Evolutionary conservation across 192 early-diverging fungal genomes (phyloP), one percentile per base, ranked within the genome.

Genomic region (Entophlyctis helioformis): DNA sequence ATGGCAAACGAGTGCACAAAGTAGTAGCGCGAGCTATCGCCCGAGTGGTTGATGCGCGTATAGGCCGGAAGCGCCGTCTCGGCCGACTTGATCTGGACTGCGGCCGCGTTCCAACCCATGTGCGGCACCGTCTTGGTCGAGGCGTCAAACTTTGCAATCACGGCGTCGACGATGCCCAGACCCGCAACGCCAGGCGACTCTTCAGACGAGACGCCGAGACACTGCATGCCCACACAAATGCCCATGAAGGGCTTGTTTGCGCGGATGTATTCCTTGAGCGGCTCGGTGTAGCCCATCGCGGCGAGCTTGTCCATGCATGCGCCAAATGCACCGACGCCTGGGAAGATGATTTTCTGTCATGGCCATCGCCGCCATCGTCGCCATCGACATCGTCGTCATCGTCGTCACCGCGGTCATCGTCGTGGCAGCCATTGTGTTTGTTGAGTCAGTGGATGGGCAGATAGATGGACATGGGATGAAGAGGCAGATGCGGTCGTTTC

Each of bases 161-260:
- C 66, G 9, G 82, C 82, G 0, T 82, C 80, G 42, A 99, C 82
- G 19, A 97, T 46, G 3, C 89, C 85, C 24, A 99, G 66, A 8
- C 96, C 96, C 1, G 69, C 55, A 13, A 84, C 77, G 2, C 63
- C 67, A 0, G 85, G 85, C 6, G 64, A 78, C 67, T 99, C 96
- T 28, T 96, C 90, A 0, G 90, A 94, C 1, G 82, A 86, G 28
- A 82, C 80, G 53, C 87, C 95, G 36, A 99, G 59, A 3, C 82
- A 80, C 57, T 99, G 96, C 88, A 99, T 87, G 10, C 94, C 96
- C 7, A 99, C 85, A 59, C 96, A 99, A 48, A 99, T 99, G 12
- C 94, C 96, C 85, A 99, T 87, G 56, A 94, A 87, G 15, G 92
- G 96, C 34, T 70, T 71, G 12, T 90, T 91, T 4, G 81, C 82